Base-by-base conservation (phyloP, 192 early-diverging fungal species). In the Entomortierella beljakovae region DNA sequence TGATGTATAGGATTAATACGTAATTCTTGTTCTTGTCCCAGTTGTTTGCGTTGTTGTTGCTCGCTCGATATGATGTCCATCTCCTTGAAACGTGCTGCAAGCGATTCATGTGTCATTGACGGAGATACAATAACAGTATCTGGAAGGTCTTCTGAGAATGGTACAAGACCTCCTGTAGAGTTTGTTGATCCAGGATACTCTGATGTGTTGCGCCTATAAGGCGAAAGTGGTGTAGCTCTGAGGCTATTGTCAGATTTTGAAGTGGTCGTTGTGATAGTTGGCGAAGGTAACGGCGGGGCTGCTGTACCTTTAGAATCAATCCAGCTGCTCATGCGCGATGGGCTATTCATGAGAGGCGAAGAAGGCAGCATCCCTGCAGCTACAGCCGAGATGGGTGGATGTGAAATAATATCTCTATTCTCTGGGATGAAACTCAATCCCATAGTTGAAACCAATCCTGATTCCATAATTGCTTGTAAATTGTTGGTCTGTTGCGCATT, bases 81-180 rank as follows among this genome's bases (percentile, higher is more conserved):
- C 57, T 79, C 75, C 31, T 70, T 79, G 53, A 79, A 79, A 5
- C 75, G 53, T n/a, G 75, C 75, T 32, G 75, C 75, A 22, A 79
- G 29, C 2, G 75, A 61, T 29, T 79, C 75, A 31, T 79, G 75
- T 35, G 75, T 79, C 75, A 79, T 70, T 25, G 75, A 64, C 0
- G 75, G 61, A 0, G 62, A 22, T 2, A 65, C 67, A 3, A 79
- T 38, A 18, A 70, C 26, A 0, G 61, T 79, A 37, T 70, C 51
- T 8, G 67, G 61, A 1, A 79, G 28, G 15, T 57, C 50, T 11
- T 70, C 75, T 5, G 74, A 69, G 26, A 64, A 52, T 16, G 67
- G 3, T 7, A 8, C 42, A 46, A 42, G 31, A 23, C 20, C 68
- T 55, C 28, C 31, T 38, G 37, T 22, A 5, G 51, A 18, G 15